Evolutionary conservation across 306 rosid genomes (phyloP), one percentile per base, ranked within the genome.

Genomic region (Fragaria iinumae): DNA sequence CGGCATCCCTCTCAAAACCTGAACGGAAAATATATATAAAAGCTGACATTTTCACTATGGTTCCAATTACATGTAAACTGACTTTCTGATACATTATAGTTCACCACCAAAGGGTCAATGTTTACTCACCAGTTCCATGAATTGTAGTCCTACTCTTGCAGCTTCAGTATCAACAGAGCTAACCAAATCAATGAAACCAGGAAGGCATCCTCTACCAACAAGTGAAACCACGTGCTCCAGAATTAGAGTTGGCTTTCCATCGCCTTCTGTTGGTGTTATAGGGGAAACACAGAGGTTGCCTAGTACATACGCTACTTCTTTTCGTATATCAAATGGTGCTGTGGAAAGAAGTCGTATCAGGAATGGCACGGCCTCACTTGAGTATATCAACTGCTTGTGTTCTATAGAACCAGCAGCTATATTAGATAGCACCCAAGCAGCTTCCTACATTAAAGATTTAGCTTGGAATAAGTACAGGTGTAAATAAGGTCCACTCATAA

Each of bases 1-100:
- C 71, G 96, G 99, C 93, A 91, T 88, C 59, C 97, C 98, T 79
- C 99, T 87, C 87, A 96, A 78, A 73, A 96, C 99, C 99, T 96
- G 76, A 73, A 80, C 14, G 14, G 72, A 67, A 71, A 44, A 43
- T 17, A 21, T 21, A 32, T 3, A 6, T 27, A 49, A 44, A 18
- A 29, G 52, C 36, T 56, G 1, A 6, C 21, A 20, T 0, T 62
- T 13, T 64, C 39, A 5, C 4, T 62, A 60, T 12, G 68, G 44
- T 8, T 65, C 13, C 13, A 62, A 29, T 25, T 11, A 62, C 21
- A 62, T 0, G 16, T 5, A 1, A 29, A 41, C 11, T 6, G 3
- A 43, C 17, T 8, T 12, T n/a, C 39, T 23, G 21, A 45, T n/a
- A 55, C 62, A 55, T 55, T 8, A n/a, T n/a, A 55, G 62, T n/a